phyloP scores from a whole-genome alignment of 2,329 filamentous ascomycete species.

The Pseudogymnoascus sp. region DNA sequence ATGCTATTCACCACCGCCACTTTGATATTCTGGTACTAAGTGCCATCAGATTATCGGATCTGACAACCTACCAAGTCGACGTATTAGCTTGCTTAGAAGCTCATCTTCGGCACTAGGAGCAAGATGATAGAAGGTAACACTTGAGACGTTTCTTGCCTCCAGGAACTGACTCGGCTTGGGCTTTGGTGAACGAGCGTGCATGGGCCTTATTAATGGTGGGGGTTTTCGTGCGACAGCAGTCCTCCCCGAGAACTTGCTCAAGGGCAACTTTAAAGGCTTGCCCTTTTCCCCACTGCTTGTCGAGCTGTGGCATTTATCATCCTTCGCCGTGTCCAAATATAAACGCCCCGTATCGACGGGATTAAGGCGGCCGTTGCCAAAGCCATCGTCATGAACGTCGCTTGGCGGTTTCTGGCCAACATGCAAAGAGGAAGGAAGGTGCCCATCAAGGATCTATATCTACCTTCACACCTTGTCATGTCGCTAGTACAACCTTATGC shows the following conservation, averaged over 20 bases:
- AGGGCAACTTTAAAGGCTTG: neutral
- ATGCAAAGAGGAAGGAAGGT: neutral
- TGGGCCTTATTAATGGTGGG: too few relatives aligned
- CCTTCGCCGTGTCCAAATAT: neutral
- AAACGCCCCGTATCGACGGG: neutral
- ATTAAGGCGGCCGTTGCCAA: neutral
- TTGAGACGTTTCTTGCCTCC: neutral
- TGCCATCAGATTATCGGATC: constrained; percentile 1
- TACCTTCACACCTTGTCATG: neutral
- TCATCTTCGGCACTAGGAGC: constrained; percentile 17
- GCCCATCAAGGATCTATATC: neutral
- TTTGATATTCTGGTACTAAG: neutral
- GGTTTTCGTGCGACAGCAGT: neutral
- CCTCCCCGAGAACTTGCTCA: neutral
- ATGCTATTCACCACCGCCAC: neutral
- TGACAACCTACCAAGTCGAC: constrained; percentile 15
- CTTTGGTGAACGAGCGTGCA: too few relatives aligned
- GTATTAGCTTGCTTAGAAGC: constrained; percentile 12
- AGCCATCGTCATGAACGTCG: neutral
- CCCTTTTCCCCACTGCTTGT: neutral
- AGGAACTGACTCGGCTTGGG: too few relatives aligned
- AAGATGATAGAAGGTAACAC: constrained; percentile 18
- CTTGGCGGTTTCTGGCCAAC: neutral
- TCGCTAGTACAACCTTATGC: neutral
- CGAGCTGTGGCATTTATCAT: neutral